These are phyloP conservation scores for Aphanomyces astaci DNA, from an alignment of 352 stramenopile species.

Conservation along the genomic window DNA sequence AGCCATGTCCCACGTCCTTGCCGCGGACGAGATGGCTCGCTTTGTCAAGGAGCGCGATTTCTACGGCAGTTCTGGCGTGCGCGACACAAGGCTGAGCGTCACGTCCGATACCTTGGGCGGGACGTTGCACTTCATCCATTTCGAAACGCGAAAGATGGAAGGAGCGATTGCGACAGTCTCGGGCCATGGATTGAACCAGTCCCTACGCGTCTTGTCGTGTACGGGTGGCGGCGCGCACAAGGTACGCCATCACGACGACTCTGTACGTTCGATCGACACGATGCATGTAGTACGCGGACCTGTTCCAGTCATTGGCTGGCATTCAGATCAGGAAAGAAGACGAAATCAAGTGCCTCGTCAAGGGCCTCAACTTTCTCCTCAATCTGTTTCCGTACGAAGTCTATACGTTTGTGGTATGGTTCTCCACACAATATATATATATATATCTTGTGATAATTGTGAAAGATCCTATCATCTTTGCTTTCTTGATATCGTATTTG, in stretches of 20 bases:
- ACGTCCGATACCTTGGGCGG: conserved; percentile 85
- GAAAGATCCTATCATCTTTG: no score
- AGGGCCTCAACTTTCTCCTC: conserved; percentile 96
- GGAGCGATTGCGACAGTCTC: conserved; percentile 74
- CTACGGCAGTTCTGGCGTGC: conserved; percentile 75
- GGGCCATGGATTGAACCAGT: conserved; percentile 72
- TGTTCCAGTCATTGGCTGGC: conserved; percentile 66
- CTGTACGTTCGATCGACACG: no score
- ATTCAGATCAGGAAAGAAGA: conserved; percentile 81
- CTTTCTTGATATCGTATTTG: no score
- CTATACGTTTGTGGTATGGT: conserved; percentile 95
- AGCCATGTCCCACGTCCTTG: conserved; percentile 67
- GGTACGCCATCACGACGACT: no score
- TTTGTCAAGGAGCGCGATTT: conserved; percentile 75
- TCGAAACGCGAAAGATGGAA: conserved; percentile 66
- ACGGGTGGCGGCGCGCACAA: conserved; percentile 80
- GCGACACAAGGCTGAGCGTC: conserved; percentile 84
- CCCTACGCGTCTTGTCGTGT: conserved; percentile 61
- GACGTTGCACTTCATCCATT: conserved; percentile 94
- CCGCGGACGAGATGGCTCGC: conserved; percentile 72
- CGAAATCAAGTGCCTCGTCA: conserved; percentile 96
- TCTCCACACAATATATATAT: no score
- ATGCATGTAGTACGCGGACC: conserved; percentile 44
- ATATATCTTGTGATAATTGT: conserved; percentile 1
- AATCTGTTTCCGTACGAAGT: conserved; percentile 94